Evolutionary conservation across 495 filamentous ascomycete genomes (phyloP).

Genomic region (Aspergillus bertholletiae): DNA sequence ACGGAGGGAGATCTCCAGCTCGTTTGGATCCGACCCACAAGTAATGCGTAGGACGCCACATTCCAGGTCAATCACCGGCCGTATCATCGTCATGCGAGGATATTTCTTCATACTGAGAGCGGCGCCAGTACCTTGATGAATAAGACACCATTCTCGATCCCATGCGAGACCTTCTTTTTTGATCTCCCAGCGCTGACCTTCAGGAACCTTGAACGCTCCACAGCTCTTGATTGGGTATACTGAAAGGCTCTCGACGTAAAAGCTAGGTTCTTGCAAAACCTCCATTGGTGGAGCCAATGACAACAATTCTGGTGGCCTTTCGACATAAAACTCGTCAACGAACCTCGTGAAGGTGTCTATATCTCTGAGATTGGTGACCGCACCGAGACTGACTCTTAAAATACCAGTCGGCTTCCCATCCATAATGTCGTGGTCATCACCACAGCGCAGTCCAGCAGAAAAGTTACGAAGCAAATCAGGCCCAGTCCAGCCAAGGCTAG

Average conservation of each 20-base stretch:
- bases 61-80: slow-evolving; percentile 64
- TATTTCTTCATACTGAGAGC: slow-evolving; percentile 80
- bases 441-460: slow-evolving; percentile 74
- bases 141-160: slow-evolving; percentile 92
- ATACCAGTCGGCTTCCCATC: slow-evolving; percentile 82
- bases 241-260: slow-evolving; percentile 57
- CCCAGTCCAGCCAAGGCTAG: slow-evolving; percentile 61
- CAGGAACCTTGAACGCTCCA: slow-evolving; percentile 68
- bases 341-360: slow-evolving; percentile 67
- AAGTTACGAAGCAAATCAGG: slow-evolving; percentile 81
- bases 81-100: slow-evolving; percentile 77
- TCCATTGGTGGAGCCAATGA: slow-evolving; percentile 18
- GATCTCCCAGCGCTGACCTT: slow-evolving; percentile 66
- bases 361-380: slow-evolving; percentile 81
- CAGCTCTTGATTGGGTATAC: slow-evolving; percentile 91
- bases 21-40: slow-evolving; percentile 27
- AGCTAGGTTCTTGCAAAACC: slow-evolving; percentile 19
- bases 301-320: slow-evolving; percentile 31
- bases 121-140: slow-evolving; percentile 75
- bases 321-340: slow-evolving; percentile 73
- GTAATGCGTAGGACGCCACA: slow-evolving; percentile 50
- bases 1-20: slow-evolving; percentile 55
- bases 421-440: slow-evolving; percentile 75
- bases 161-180: slow-evolving; percentile 75
- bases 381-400: slow-evolving; percentile 79